Evolutionary conservation across 1,284 basidiomycete genomes (phyloP).

Genomic region (Vanrija pseudolonga): DNA sequence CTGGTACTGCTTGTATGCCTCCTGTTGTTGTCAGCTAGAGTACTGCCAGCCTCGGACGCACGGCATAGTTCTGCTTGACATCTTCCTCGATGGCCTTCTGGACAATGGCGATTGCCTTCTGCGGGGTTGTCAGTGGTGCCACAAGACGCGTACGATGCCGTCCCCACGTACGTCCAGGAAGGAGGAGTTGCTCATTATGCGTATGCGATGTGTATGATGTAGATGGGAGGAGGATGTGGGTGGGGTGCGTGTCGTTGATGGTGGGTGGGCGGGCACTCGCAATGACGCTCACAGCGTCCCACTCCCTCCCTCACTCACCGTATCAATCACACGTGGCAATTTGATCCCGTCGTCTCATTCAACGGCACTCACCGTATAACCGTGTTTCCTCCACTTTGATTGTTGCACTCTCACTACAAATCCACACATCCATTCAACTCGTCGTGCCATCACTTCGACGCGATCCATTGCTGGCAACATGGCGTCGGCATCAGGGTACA

Average conservation of each 20-base stretch:
- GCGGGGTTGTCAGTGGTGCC: slow-evolving; percentile 7
- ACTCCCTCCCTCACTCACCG: too few species aligned
- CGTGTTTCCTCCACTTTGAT: background rate
- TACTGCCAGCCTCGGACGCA: slow-evolving; percentile 13
- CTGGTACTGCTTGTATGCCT: slow-evolving; percentile 91
- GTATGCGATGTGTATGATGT: background rate
- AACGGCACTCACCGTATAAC: background rate
- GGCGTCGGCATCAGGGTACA: slow-evolving; percentile 50
- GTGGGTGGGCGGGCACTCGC: background rate
- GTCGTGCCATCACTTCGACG: background rate
- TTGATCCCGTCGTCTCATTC: slow-evolving; percentile 3
- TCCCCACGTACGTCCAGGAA: slow-evolving; percentile 52
- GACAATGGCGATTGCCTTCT: slow-evolving; percentile 94
- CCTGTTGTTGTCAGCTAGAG: slow-evolving; percentile 46
- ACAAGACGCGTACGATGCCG: background rate
- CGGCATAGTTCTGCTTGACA: slow-evolving; percentile 80
- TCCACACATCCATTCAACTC: background rate
- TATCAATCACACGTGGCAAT: background rate
- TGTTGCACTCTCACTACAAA: background rate
- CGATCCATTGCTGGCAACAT: slow-evolving; percentile 19
- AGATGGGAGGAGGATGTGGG: background rate
- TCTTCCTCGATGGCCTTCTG: slow-evolving; percentile 95
- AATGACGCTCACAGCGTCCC: background rate
- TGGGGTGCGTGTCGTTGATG: background rate
- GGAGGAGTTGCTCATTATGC: slow-evolving; percentile 52